Percentiles rank a stretch among this genome's conserved stretches.
These are phyloP conservation scores for Escallonia rubra DNA, from an alignment of 129 eudicot genomes.

Conservation along the genomic window DNA sequence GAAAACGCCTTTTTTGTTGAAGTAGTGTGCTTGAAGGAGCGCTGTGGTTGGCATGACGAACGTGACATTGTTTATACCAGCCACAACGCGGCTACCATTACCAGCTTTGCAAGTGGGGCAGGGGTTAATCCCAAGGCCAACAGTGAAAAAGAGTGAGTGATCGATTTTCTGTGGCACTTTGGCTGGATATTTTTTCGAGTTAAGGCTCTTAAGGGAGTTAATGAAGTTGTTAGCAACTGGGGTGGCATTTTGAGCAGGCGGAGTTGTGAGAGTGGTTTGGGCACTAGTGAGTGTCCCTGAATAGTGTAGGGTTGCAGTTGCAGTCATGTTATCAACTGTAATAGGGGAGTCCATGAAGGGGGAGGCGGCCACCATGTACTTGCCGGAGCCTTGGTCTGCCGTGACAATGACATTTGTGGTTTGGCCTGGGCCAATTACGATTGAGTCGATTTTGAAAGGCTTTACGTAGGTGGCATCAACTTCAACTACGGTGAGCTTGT, in stretches of 20 bases:
- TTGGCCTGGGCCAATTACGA: slow-evolving; percentile 75
- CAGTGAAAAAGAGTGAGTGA: slow-evolving; percentile 64
- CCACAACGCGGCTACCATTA: slow-evolving; percentile 69
- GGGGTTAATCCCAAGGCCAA: slow-evolving; percentile 60
- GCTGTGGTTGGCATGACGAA: slow-evolving; percentile 73
- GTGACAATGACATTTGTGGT: slow-evolving; percentile 65
- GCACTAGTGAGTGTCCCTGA: slow-evolving; percentile 42
- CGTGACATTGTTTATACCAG: slow-evolving; percentile 61
- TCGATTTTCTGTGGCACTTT: slow-evolving; percentile 60
- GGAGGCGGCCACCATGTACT: slow-evolving; percentile 59
- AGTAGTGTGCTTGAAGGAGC: slow-evolving; percentile 66
- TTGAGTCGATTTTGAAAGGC: slow-evolving; percentile 65
- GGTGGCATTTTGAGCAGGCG: slow-evolving; percentile 69
- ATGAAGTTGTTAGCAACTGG: slow-evolving; percentile 57
- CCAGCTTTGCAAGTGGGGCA: slow-evolving; percentile 71
- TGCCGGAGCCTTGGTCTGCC: slow-evolving; percentile 47
- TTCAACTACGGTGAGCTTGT: slow-evolving; percentile 68
- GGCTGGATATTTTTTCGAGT: slow-evolving; percentile 59
- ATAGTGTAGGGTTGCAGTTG: slow-evolving; percentile 67
- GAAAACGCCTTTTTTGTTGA: slow-evolving; percentile 60
- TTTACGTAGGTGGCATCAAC: slow-evolving; percentile 82
- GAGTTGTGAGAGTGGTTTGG: slow-evolving; percentile 38
- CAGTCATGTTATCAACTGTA: slow-evolving; percentile 72
- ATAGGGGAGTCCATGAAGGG: slow-evolving; percentile 69
- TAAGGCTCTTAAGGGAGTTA: slow-evolving; percentile 58